phyloP scores from a whole-genome alignment of 2,329 filamentous ascomycete species.

The Alternaria rosae region DNA sequence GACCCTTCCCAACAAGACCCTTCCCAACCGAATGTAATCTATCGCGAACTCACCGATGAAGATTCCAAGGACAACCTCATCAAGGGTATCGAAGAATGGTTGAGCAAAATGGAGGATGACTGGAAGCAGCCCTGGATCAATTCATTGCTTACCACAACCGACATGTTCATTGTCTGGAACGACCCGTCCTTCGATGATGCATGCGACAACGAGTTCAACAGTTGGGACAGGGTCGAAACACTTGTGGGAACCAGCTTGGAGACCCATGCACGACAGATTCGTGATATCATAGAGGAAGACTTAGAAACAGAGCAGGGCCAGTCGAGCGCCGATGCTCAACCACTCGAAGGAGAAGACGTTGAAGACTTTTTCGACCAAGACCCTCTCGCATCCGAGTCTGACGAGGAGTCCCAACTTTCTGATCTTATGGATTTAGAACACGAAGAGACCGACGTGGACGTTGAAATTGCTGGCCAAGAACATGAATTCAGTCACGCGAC shows the following conservation, averaged over 20 bases:
- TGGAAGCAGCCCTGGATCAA: neutral
- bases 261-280: constrained; percentile 4
- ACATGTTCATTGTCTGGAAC: constrained; percentile 16
- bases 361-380: constrained; percentile 2
- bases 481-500: neutral
- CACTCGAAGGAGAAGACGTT: neutral
- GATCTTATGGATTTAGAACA: neutral
- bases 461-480: neutral
- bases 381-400: neutral
- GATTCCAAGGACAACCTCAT: constrained; percentile 7
- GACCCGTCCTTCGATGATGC: neutral
- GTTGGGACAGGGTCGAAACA: constrained; percentile 3
- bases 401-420: neutral
- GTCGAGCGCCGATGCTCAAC: neutral
- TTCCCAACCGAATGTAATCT: neutral
- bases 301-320: too few species aligned
- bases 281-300: constrained; percentile 19
- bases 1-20: too few species aligned
- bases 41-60: constrained; percentile 11
- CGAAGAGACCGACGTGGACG: neutral
- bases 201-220: constrained; percentile 5
- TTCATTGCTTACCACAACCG: neutral
- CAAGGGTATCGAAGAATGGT: neutral
- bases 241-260: constrained; percentile 12
- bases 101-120: neutral